Conservation (phyloP, 768 basidiomycete species). For the Sarcodon aspratus region DNA sequence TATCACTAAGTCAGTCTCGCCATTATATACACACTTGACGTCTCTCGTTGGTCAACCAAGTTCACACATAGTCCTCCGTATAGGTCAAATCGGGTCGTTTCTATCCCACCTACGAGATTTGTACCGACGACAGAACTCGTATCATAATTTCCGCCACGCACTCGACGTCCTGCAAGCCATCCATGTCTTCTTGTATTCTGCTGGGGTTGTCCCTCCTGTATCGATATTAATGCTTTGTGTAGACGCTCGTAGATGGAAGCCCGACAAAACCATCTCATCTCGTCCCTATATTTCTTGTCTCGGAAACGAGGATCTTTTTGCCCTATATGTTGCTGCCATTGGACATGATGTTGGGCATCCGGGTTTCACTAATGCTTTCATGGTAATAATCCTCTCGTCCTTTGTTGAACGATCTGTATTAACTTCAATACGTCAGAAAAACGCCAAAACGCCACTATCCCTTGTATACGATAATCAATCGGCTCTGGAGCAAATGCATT, state of each 20-base stretch:
- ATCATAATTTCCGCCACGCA: slow-evolving; percentile 97
- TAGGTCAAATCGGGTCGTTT: slow-evolving; percentile 69
- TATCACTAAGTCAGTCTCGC: slow-evolving; percentile 44
- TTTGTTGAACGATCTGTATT: background rate
- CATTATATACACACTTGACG: background rate
- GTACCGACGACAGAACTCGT: slow-evolving; percentile 85
- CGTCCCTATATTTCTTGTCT: slow-evolving; percentile 22
- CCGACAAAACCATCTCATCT: slow-evolving; percentile 20
- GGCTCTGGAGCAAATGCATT: slow-evolving; percentile 89
- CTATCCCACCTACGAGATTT: slow-evolving; percentile 83
- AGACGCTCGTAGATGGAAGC: slow-evolving; percentile 23
- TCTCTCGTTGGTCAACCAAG: background rate
- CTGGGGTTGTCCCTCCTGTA: slow-evolving; percentile 74
- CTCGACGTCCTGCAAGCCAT: slow-evolving; percentile 92
- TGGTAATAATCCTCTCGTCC: slow-evolving; percentile 43
- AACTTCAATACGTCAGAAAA: slow-evolving; percentile 48
- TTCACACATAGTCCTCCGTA: background rate
- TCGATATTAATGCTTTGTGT: slow-evolving; percentile 40
- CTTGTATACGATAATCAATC: slow-evolving; percentile 83
- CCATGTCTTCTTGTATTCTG: slow-evolving; percentile 72
- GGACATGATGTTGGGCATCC: slow-evolving; percentile 98
- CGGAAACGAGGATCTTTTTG: slow-evolving; percentile 65
- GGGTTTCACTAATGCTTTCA: slow-evolving; percentile 86
- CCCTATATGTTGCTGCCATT: slow-evolving; percentile 83
- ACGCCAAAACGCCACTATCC: slow-evolving; percentile 83